phyloP scores from a whole-genome alignment of 2,329 filamentous ascomycete genomes.

The Fusarium annulatum region DNA sequence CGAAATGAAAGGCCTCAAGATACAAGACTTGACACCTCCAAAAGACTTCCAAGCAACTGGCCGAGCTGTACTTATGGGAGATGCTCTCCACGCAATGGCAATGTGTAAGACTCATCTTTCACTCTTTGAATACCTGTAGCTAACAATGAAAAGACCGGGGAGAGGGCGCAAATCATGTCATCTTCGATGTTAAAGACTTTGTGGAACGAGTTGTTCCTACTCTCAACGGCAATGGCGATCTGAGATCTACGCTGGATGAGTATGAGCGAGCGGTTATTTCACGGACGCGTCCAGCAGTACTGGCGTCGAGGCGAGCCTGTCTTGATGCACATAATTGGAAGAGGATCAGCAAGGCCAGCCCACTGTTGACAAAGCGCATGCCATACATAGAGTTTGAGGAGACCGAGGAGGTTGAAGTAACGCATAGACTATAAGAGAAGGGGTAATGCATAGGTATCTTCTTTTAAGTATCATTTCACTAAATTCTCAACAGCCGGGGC shows the following conservation, averaged over 20 bases:
- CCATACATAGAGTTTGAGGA: conserved; percentile 37
- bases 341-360: conserved; percentile 52
- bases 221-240: background rate
- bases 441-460: accelerated
- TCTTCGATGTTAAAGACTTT: conserved; percentile 62
- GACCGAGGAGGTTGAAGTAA: background rate
- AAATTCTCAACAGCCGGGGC: background rate
- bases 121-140: accelerated
- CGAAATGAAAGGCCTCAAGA: conserved; percentile 57
- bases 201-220: conserved; percentile 47
- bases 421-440: background rate
- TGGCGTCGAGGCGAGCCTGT: conserved; percentile 63
- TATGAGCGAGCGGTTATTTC: conserved; percentile 59
- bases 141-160: conserved; percentile 58
- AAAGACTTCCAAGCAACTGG: conserved; percentile 52
- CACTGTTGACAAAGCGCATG: conserved; percentile 53
- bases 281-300: conserved; percentile 58
- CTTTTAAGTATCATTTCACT: background rate
- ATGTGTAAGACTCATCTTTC: conserved; percentile 61
- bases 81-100: conserved; percentile 68
- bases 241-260: conserved; percentile 47
- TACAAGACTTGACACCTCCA: conserved; percentile 61
- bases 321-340: conserved; percentile 65
- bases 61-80: conserved; percentile 61
- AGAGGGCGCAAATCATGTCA: conserved; percentile 68